Evolutionary conservation across 129 eudicot species (phyloP).

Genomic region (Chrysanthemum lavandulifolium): DNA sequence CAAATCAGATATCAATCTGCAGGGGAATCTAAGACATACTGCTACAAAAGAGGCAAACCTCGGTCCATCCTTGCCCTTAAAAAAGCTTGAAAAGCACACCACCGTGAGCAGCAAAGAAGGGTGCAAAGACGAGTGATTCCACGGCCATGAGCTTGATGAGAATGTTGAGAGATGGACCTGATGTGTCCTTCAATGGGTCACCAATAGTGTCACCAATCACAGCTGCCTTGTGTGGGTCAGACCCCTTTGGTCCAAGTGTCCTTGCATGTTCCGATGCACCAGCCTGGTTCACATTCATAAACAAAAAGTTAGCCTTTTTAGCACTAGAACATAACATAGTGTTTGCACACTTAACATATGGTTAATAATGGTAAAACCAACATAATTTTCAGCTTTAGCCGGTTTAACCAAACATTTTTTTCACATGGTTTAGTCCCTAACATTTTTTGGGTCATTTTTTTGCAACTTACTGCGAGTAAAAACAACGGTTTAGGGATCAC

Average conservation of each 20-base stretch:
- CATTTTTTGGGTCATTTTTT: too few species aligned
- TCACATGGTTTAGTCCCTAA: too few species aligned
- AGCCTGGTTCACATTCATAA: conserved; percentile 41
- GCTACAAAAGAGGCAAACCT: conserved; percentile 19
- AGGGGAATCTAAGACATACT: conserved; percentile 17
- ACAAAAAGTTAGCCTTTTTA: not conserved
- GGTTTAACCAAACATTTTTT: too few species aligned
- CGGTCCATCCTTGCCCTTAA: not conserved
- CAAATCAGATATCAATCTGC: conserved; percentile 3
- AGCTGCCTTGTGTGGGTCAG: conserved; percentile 81
- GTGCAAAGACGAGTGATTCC: conserved; percentile 77
- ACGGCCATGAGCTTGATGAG: conserved; percentile 87
- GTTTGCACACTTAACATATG: too few species aligned
- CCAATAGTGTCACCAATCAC: conserved; percentile 83
- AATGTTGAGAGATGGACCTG: conserved; percentile 85
- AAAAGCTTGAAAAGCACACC: conserved; percentile 63
- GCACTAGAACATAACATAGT: not conserved
- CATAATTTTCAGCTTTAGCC: not conserved
- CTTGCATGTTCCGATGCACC: conserved; percentile 79
- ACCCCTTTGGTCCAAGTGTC: conserved; percentile 76
- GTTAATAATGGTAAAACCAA: not conserved
- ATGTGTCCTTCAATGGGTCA: conserved; percentile 74
- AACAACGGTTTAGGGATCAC: too few species aligned
- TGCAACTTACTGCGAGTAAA: too few species aligned
- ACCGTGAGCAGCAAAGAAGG: conserved; percentile 79